Evolutionary conservation across 2,329 filamentous ascomycete species (phyloP), one percentile per base, ranked within the genome.

Genomic region (Ambrosiella xylebori): DNA sequence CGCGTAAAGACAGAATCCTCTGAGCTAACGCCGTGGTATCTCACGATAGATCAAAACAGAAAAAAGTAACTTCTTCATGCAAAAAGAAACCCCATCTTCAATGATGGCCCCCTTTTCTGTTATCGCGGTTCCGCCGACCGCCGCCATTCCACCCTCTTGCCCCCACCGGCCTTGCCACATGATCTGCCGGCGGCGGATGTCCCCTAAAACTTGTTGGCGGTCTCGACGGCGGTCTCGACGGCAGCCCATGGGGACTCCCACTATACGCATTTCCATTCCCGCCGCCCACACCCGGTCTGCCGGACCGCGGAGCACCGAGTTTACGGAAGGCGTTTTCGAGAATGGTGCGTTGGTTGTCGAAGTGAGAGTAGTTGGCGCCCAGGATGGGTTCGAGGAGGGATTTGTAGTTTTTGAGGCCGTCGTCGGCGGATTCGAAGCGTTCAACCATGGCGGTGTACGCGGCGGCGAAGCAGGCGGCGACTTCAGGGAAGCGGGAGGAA

Each of bases 391-490:
- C 45, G 4, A 66, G 55, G 5, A 61, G 45, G 9, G 57, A 61
- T 9, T 61, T 58, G n/a, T 51, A 40, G n/a, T 53, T 51, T 47
- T 59, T 59, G 17, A 45, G 50, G 4, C 47, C 53, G n/a, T 54
- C 54, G 0, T 71, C 67, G 1, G 86, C 65, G 3, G 77, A 67
- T 9, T 65, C 66, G 75, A 91, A 82, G 38, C 79, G 76, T 2
- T 76, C 68, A 52, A 75, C 72, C 13, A 95, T 70, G 1, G 68
- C 67, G 8, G 73, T 65, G 65, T 82, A 78, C 0, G 86, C 86
- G 1, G 81, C 71, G 1, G 77, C 72, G 68, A 98, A 97, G 11
- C 76, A 74, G n/a, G 74, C 67, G 63, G 87, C 73, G 54, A 96
- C 86, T 7, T 78, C 73, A 0, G 69, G 63, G 7, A 85, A 86